These are phyloP conservation scores for Scheffersomyces titani DNA, from an alignment of 1,139 yeast species.

Conservation along the genomic window DNA sequence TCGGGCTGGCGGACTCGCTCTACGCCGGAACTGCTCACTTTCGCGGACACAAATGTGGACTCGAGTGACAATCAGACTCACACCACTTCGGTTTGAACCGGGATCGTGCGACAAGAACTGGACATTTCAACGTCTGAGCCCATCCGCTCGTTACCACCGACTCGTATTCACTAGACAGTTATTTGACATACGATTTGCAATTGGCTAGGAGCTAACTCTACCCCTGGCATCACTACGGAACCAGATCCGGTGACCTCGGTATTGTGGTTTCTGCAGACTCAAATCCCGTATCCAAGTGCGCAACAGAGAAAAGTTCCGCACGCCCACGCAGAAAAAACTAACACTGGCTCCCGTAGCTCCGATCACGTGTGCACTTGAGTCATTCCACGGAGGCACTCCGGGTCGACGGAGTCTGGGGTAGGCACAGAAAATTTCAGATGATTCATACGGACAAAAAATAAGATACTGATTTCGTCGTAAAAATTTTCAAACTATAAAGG, in stretches of 20 bases:
- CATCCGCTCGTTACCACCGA: background rate
- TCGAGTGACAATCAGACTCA: background rate
- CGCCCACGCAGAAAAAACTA: background rate
- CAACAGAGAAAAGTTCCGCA: background rate
- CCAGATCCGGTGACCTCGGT: background rate
- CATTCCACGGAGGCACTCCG: background rate
- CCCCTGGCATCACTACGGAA: too few species aligned
- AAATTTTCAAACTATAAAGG: background rate
- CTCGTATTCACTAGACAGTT: background rate
- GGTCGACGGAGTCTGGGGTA: conserved; percentile 1
- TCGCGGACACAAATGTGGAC: background rate
- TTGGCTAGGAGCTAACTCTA: background rate
- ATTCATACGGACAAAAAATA: background rate
- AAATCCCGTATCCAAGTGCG: background rate
- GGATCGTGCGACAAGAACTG: too few species aligned
- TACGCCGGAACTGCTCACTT: background rate
- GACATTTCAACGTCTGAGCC: background rate
- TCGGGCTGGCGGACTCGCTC: background rate
- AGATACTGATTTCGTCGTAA: background rate
- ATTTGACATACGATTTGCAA: background rate
- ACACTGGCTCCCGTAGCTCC: background rate
- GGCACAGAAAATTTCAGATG: background rate
- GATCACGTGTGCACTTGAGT: background rate
- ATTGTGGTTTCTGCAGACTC: background rate
- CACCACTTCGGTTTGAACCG: background rate